These are phyloP conservation scores for Rugosomyces carneus DNA, from an alignment of 1,284 basidiomycete genomes.

Conservation along the genomic window DNA sequence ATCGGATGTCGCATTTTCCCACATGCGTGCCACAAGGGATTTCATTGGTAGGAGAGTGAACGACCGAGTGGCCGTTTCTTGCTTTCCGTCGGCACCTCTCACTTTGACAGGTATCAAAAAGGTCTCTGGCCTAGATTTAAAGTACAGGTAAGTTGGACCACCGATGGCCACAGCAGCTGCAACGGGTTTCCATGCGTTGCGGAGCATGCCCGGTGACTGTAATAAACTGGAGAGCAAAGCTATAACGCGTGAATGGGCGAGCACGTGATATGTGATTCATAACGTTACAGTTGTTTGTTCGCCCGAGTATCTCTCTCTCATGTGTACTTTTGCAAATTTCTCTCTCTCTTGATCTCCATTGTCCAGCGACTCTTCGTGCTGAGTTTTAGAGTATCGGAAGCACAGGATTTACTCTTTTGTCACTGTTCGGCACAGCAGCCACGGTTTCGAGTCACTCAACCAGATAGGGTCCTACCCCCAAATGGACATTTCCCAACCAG, in stretches of 20 bases:
- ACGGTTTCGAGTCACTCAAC: constrained; percentile 15
- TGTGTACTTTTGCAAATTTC: neutral
- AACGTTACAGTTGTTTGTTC: neutral
- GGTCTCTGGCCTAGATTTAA: constrained; percentile 31
- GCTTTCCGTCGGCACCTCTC: constrained; percentile 53
- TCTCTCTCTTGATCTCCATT: neutral
- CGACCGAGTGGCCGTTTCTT: constrained; percentile 43
- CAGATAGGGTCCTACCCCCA: constrained; percentile 16
- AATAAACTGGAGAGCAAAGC: neutral
- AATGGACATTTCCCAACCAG: constrained; percentile 12
- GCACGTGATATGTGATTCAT: constrained; percentile 13
- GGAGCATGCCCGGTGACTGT: constrained; percentile 40
- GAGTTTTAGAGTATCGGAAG: neutral
- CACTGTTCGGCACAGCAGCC: constrained; percentile 7
- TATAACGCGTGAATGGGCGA: no score
- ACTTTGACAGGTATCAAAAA: constrained; percentile 55
- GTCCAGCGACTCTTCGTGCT: neutral
- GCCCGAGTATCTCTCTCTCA: neutral
- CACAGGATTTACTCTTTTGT: neutral
- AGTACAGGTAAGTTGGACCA: constrained; percentile 46
- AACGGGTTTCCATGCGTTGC: constrained; percentile 60
- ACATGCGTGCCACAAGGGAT: constrained; percentile 54
- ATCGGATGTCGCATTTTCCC: constrained; percentile 45
- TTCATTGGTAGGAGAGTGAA: constrained; percentile 54
- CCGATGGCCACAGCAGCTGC: constrained; percentile 43